phyloP scores from a whole-genome alignment of 345 rosid species.

The Rhizophora apiculata region DNA sequence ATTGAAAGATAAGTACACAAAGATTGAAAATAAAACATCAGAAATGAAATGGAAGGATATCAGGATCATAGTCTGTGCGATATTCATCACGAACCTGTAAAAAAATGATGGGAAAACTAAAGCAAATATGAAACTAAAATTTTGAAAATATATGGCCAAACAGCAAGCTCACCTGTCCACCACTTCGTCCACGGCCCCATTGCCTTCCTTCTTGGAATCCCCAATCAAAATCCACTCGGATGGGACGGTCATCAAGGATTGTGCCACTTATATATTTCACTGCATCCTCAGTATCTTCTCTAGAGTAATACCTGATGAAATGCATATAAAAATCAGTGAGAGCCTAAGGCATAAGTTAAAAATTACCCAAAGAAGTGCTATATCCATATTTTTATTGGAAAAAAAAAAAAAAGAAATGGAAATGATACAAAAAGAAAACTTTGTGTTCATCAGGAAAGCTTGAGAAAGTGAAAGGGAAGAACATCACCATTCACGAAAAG shows the following conservation, averaged over 20 bases:
- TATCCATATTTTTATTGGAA: no score
- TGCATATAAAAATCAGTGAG: slow-evolving; percentile 5
- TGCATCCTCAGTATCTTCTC: slow-evolving; percentile 97
- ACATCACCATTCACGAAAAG: no score
- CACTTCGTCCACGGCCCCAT: slow-evolving; percentile 99
- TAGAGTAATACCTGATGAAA: slow-evolving; percentile 68
- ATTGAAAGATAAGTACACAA: neutral
- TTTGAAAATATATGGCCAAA: slow-evolving; percentile 1
- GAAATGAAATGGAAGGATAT: slow-evolving; percentile 61
- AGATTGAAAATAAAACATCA: neutral
- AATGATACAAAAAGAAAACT: no score
- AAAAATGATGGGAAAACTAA: neutral
- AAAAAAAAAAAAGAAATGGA: no score
- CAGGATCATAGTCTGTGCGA: slow-evolving; percentile 99
- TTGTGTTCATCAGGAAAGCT: no score
- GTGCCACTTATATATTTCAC: slow-evolving; percentile 93
- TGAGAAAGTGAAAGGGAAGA: no score
- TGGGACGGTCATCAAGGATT: slow-evolving; percentile 93
- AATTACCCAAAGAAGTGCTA: no score
- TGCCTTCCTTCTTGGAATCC: slow-evolving; percentile 98
- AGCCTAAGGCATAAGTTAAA: neutral
- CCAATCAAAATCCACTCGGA: slow-evolving; percentile 99
- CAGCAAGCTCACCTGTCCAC: slow-evolving; percentile 69
- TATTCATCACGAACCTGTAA: slow-evolving; percentile 96
- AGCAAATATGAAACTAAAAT: neutral